These are phyloP conservation scores for Chlamydomonas sp. DNA, from an alignment of 139 green algal genomes.

Conservation along the genomic window DNA sequence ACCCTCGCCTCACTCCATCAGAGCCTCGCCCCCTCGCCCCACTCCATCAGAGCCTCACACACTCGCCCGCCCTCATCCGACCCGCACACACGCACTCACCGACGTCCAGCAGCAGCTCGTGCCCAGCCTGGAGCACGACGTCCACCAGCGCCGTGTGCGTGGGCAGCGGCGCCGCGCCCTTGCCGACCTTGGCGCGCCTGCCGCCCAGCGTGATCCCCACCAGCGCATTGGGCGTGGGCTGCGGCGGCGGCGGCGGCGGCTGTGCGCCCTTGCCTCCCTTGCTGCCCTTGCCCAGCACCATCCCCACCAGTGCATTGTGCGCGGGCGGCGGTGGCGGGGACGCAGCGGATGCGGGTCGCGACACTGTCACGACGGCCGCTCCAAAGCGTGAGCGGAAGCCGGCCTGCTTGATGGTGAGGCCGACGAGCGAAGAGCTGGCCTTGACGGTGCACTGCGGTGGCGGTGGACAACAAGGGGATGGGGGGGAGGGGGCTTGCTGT, in stretches of 20 bases:
- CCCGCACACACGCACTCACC: constrained; percentile 4
- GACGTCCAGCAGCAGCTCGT: constrained; percentile 4
- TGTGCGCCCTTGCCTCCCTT: background rate
- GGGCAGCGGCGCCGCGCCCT: too few species aligned
- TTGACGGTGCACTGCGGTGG: constrained; percentile 3
- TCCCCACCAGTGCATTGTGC: too few species aligned
- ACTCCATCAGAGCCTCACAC: too few species aligned
- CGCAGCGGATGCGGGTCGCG: too few species aligned
- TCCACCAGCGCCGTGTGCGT: background rate
- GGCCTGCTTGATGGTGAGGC: background rate
- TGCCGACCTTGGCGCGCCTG: too few species aligned
- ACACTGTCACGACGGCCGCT: background rate
- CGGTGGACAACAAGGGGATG: background rate
- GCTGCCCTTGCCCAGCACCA: background rate
- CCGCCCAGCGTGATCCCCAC: too few species aligned
- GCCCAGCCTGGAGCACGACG: background rate
- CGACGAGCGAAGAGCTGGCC: constrained; percentile 4
- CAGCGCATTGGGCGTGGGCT: too few species aligned
- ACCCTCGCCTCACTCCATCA: too few species aligned
- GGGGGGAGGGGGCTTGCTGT: background rate
- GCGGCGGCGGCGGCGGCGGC: too few species aligned
- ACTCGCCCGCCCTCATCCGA: too few species aligned
- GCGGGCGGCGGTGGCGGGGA: too few species aligned
- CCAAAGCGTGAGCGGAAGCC: constrained; percentile 10
- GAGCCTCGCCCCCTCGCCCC: too few species aligned